These are phyloP conservation scores for Phycomyces blakesleeanus DNA, from an alignment of 192 early-diverging fungal genomes.

Conservation along the genomic window DNA sequence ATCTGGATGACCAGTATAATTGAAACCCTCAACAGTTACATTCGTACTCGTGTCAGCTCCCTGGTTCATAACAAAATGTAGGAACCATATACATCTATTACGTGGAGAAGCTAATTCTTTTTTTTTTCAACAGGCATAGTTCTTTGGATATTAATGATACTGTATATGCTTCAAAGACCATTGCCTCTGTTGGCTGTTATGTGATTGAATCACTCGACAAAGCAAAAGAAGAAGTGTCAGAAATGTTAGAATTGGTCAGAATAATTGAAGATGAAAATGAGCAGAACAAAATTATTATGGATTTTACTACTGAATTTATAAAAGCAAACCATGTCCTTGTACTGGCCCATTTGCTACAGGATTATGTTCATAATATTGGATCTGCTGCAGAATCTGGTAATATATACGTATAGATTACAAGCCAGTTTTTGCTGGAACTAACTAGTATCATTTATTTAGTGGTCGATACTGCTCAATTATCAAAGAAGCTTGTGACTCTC, in stretches of 20 bases:
- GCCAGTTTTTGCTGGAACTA: too few species aligned
- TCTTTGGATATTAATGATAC: background rate
- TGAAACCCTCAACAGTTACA: too few species aligned
- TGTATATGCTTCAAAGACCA: slow-evolving; percentile 1
- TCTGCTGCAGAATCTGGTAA: slow-evolving; percentile 14
- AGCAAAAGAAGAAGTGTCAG: background rate
- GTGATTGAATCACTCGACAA: background rate
- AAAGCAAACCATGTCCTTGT: slow-evolving; percentile 5
- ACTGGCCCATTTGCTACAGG: background rate
- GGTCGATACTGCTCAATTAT: slow-evolving; percentile 5
- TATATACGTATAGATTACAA: too few species aligned
- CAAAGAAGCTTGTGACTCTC: slow-evolving; percentile 3
- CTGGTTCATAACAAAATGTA: slow-evolving; percentile 1
- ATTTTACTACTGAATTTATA: background rate
- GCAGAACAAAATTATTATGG: background rate
- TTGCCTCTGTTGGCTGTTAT: slow-evolving; percentile 1
- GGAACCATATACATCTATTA: background rate
- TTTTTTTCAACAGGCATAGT: background rate
- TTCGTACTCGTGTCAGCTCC: too few species aligned
- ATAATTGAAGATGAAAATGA: background rate
- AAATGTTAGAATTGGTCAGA: background rate
- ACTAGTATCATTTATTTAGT: slow-evolving; percentile 4
- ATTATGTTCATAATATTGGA: slow-evolving; percentile 7
- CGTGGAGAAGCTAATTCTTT: background rate
- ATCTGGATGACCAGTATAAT: too few species aligned